Conservation (phyloP, 106 monocot species). For the Ottelia alismoides region DNA sequence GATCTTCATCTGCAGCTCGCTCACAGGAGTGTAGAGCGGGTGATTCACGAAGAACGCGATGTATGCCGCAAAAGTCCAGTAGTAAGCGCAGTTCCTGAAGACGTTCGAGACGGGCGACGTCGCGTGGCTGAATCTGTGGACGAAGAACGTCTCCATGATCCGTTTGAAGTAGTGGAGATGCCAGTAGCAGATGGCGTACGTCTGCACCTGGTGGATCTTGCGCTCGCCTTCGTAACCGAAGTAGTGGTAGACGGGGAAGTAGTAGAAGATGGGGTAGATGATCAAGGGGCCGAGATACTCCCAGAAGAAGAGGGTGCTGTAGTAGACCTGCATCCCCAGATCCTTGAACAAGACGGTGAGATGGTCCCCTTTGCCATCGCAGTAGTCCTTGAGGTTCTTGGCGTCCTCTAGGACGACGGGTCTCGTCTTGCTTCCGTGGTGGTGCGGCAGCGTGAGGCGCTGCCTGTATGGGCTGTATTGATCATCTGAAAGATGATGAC, state of each 20-base stretch:
- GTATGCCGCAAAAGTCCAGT: constrained; percentile 73
- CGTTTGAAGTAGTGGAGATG: constrained; percentile 81
- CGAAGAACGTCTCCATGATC: constrained; percentile 88
- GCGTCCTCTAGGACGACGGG: constrained; percentile 44
- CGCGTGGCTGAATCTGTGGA: constrained; percentile 84
- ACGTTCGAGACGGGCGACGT: constrained; percentile 84
- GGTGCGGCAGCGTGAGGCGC: constrained; percentile 67
- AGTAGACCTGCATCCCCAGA: too few species aligned
- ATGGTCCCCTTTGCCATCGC: constrained; percentile 28
- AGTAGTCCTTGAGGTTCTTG: constrained; percentile 42
- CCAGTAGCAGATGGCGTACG: constrained; percentile 78
- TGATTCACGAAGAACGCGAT: constrained; percentile 78
- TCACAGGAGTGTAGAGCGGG: constrained; percentile 76
- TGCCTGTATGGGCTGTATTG: constrained; percentile 68
- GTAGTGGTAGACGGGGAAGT: constrained; percentile 65
- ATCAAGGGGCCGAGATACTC: too few species aligned
- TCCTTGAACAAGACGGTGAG: constrained; percentile 73
- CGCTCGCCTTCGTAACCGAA: constrained; percentile 52
- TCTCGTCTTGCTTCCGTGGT: constrained; percentile 30
- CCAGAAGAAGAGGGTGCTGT: too few species aligned
- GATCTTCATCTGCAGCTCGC: too few species aligned
- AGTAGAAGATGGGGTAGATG: constrained; percentile 81
- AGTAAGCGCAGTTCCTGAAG: too few species aligned
- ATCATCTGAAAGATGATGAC: constrained; percentile 30
- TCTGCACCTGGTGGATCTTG: constrained; percentile 51